Evolutionary conservation across 2,329 filamentous ascomycete species (phyloP).

Genomic region (Hyphodiscus sp.): DNA sequence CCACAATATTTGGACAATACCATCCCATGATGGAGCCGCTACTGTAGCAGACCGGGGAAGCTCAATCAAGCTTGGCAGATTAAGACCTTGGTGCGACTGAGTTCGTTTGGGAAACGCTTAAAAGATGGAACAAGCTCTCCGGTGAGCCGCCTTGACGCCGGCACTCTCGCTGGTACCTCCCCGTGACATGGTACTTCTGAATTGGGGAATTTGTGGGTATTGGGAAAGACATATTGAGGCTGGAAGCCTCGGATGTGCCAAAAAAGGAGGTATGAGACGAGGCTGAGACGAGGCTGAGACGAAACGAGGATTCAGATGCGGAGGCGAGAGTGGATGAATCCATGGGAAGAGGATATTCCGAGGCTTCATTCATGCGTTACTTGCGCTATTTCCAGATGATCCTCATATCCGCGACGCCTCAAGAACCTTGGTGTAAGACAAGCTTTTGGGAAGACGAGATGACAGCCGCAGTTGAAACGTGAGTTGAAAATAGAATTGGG

Average conservation of each 20-base stretch:
- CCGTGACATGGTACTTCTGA: background rate
- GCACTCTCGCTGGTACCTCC: background rate
- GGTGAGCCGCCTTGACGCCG: background rate
- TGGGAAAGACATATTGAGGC: background rate
- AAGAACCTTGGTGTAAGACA: conserved; percentile 7
- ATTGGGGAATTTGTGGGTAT: background rate
- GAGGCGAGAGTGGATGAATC: background rate
- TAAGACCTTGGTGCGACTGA: background rate
- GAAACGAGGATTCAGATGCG: background rate
- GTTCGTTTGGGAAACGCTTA: background rate
- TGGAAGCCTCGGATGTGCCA: background rate
- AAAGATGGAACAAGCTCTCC: background rate
- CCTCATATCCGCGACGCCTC: conserved; percentile 5
- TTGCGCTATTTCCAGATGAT: background rate
- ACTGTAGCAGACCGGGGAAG: background rate
- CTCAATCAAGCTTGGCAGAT: background rate
- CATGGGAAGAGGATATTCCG: conserved; percentile 9
- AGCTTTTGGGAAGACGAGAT: background rate
- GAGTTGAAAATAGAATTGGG: conserved; percentile 4
- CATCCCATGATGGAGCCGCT: background rate
- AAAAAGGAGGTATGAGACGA: background rate
- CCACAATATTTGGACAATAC: background rate
- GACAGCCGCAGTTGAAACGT: background rate
- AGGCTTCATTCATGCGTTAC: conserved; percentile 10
- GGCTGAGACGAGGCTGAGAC: conserved; percentile 16